Percentiles rank a stretch among this genome's conserved stretches.
These are phyloP conservation scores for Lablab purpureus DNA, from an alignment of 306 rosid genomes.

Conservation along the genomic window DNA sequence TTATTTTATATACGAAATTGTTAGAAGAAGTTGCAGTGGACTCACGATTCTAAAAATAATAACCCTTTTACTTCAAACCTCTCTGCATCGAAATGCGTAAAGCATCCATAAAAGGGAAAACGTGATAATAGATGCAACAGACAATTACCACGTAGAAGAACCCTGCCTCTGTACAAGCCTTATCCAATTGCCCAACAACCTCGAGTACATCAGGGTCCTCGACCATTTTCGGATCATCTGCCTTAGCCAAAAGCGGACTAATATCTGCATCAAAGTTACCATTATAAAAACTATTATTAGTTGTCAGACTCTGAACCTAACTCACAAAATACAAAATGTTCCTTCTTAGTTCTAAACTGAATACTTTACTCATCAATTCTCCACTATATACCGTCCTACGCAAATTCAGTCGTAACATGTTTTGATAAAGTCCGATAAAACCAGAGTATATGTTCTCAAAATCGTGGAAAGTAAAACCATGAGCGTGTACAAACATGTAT, in stretches of 20 bases:
- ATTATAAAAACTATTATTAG: not conserved
- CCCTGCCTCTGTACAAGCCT: constrained; percentile 87
- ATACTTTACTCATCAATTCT: not conserved
- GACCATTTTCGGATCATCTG: constrained; percentile 74
- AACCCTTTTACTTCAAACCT: not conserved
- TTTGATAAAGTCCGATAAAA: not conserved
- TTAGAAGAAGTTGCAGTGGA: not conserved
- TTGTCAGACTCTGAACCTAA: constrained; percentile 25
- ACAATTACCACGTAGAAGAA: constrained; percentile 91
- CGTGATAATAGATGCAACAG: constrained; percentile 1
- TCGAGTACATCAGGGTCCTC: constrained; percentile 66
- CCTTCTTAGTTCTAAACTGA: not conserved
- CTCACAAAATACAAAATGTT: not conserved
- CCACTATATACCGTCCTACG: not conserved
- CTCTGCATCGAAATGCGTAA: not conserved
- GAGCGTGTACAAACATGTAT: not conserved
- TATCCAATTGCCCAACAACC: constrained; percentile 79
- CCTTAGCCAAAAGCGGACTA: constrained; percentile 69
- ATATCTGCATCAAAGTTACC: constrained; percentile 61
- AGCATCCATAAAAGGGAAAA: not conserved
- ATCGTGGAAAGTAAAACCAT: not conserved
- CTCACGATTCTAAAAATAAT: not conserved
- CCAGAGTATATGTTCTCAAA: not conserved
- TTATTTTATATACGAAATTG: not conserved
- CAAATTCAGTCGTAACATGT: constrained; percentile 1